Evolutionary conservation across 2,329 filamentous ascomycete species (phyloP).

Genomic region (Talaromyces sp.): DNA sequence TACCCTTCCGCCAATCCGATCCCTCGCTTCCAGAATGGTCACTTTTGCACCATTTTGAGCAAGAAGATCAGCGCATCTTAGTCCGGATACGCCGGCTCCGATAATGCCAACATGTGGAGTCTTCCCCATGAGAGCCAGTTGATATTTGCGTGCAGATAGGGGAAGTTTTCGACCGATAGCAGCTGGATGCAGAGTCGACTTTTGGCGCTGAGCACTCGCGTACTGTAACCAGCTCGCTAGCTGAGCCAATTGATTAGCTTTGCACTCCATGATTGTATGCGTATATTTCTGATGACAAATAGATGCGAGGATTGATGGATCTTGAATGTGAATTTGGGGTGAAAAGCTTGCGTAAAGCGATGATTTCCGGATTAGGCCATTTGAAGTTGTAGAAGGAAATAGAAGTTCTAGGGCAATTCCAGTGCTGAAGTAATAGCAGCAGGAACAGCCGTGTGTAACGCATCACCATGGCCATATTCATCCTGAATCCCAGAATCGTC

Average conservation of each 20-base stretch:
- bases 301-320: not conserved
- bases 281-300: not conserved
- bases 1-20: constrained; percentile 58
- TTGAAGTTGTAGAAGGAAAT: not conserved
- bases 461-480: constrained; percentile 10
- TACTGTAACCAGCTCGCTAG: constrained; percentile 12
- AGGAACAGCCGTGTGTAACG: constrained; percentile 11
- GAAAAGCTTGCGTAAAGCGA: not conserved
- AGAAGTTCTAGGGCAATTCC: not conserved
- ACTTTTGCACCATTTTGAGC: constrained; percentile 54
- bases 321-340: not conserved
- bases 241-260: constrained; percentile 20
- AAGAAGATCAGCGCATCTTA: constrained; percentile 58
- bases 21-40: constrained; percentile 58
- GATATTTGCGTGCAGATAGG: constrained; percentile 14
- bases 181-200: constrained; percentile 10
- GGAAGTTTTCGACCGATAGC: constrained; percentile 19
- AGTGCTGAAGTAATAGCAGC: not conserved
- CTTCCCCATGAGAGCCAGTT: constrained; percentile 32
- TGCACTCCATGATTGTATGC: constrained; percentile 19
- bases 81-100: constrained; percentile 58
- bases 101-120: constrained; percentile 55
- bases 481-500: constrained; percentile 8
- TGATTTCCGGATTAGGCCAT: not conserved
- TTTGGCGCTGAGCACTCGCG: constrained; percentile 3